Conservation (phyloP, 2,329 filamentous ascomycete genomes). For the Coniochaeta sp. region DNA sequence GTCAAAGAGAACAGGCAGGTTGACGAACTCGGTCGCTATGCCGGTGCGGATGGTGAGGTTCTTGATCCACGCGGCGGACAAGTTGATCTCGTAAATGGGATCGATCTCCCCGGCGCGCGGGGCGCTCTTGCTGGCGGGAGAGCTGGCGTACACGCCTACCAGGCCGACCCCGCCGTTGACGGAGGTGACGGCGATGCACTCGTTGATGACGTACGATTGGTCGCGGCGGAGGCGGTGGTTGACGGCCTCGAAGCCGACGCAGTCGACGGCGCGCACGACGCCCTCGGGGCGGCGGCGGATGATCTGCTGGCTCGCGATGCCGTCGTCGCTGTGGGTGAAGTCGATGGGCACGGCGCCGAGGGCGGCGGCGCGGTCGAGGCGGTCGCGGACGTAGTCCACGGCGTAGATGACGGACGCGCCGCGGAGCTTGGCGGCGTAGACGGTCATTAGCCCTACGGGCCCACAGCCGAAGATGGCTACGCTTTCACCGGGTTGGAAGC, state of each 20-base stretch:
- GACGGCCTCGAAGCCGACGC: constrained; percentile 13
- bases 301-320: constrained; percentile 13
- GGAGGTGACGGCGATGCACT: constrained; percentile 11
- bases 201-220: constrained; percentile 12
- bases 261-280: constrained; percentile 14
- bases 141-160: constrained; percentile 12
- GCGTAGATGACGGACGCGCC: constrained; percentile 15
- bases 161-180: constrained; percentile 15
- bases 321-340: constrained; percentile 11
- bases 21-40: no score
- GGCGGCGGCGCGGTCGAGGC: constrained; percentile 13
- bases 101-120: no score
- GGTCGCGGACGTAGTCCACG: constrained; percentile 15
- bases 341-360: constrained; percentile 17
- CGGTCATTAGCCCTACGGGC: constrained; percentile 16
- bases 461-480: constrained; percentile 18
- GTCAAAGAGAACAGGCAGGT: no score
- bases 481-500: constrained; percentile 27
- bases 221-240: constrained; percentile 11
- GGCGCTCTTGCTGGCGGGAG: background rate
- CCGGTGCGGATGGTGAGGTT: no score
- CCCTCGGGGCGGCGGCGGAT: constrained; percentile 10
- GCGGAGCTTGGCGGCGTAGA: constrained; percentile 17
- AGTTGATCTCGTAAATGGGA: no score
- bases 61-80: no score